Conservation (phyloP, 1,284 basidiomycete genomes). For the Boletus mariae region DNA sequence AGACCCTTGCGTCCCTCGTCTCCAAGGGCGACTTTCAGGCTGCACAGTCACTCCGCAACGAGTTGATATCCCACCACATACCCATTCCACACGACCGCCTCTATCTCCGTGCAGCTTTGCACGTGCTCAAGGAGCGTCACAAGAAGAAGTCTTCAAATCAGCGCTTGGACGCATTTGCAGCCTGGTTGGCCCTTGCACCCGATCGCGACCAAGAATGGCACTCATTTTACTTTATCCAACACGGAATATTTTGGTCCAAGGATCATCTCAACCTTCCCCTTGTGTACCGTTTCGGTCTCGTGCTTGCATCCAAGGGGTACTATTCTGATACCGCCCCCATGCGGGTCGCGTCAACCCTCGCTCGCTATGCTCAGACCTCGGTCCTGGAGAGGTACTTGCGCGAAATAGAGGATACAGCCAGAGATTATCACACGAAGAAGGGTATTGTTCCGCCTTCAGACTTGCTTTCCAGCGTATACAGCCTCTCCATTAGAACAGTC, state of each 20-base stretch:
- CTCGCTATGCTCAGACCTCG: slow-evolving; percentile 22
- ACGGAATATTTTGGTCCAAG: slow-evolving; percentile 24
- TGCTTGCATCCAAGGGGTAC: slow-evolving; percentile 30
- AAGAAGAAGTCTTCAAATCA: slow-evolving; percentile 4
- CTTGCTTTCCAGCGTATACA: slow-evolving; percentile 18
- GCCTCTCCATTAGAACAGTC: slow-evolving; percentile 21
- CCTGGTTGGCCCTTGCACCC: slow-evolving; percentile 29
- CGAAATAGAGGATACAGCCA: slow-evolving; percentile 15
- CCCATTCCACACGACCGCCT: slow-evolving; percentile 21
- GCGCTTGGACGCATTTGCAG: slow-evolving; percentile 19
- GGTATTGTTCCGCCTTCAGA: not conserved
- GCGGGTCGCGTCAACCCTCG: slow-evolving; percentile 24
- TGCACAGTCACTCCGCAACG: slow-evolving; percentile 28
- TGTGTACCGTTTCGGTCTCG: slow-evolving; percentile 26
- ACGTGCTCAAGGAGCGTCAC: slow-evolving; percentile 16
- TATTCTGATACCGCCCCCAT: slow-evolving; percentile 7
- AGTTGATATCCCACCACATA: slow-evolving; percentile 21
- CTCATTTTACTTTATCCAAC: slow-evolving; percentile 24
- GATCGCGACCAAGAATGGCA: slow-evolving; percentile 15
- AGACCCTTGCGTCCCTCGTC: slow-evolving; percentile 24
- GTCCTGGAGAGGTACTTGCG: slow-evolving; percentile 23
- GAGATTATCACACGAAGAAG: slow-evolving; percentile 7
- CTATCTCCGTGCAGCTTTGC: slow-evolving; percentile 28
- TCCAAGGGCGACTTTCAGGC: slow-evolving; percentile 16
- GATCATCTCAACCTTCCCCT: slow-evolving; percentile 29